Evolutionary conservation across 805 yeast genomes (phyloP).

Genomic region (Naumovozyma baii): DNA sequence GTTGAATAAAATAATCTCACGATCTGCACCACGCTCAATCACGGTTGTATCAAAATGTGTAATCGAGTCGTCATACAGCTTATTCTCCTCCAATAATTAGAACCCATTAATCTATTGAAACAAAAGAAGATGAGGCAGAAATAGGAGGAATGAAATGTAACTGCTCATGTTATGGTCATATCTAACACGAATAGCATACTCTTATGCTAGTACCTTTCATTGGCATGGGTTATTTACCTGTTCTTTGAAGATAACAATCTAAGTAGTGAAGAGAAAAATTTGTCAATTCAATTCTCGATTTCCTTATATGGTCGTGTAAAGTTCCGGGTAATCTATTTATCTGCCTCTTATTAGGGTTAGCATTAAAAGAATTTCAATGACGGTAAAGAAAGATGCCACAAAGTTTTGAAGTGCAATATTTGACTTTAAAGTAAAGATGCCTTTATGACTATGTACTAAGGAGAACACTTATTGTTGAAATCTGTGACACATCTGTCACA

Average conservation of each 20-base stretch:
- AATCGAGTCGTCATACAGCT: conserved; percentile 28
- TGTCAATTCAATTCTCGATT: too few species aligned
- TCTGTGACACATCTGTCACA: too few species aligned
- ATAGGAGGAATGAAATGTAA: conserved; percentile 35
- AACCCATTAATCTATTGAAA: conserved; percentile 46
- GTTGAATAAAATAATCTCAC: conserved; percentile 1
- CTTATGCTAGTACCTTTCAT: neutral
- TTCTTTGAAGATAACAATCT: neutral
- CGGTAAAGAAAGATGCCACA: too few species aligned
- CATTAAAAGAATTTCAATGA: too few species aligned
- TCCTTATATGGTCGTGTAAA: too few species aligned
- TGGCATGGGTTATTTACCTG: neutral
- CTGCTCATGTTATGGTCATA: conserved; percentile 7
- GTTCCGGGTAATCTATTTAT: too few species aligned
- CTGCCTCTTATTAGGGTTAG: too few species aligned
- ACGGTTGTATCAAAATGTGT: conserved; percentile 1
- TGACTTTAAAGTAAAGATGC: too few species aligned
- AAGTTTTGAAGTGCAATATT: too few species aligned
- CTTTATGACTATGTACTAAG: too few species aligned
- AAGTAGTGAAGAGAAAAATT: too few species aligned
- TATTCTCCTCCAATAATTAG: conserved; percentile 51
- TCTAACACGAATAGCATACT: neutral
- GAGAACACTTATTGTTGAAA: too few species aligned
- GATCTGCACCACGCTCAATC: conserved; percentile 1
- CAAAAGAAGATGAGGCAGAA: conserved; percentile 49